These are phyloP conservation scores for Mycena floridula DNA, from an alignment of 768 basidiomycete species.

Conservation along the genomic window DNA sequence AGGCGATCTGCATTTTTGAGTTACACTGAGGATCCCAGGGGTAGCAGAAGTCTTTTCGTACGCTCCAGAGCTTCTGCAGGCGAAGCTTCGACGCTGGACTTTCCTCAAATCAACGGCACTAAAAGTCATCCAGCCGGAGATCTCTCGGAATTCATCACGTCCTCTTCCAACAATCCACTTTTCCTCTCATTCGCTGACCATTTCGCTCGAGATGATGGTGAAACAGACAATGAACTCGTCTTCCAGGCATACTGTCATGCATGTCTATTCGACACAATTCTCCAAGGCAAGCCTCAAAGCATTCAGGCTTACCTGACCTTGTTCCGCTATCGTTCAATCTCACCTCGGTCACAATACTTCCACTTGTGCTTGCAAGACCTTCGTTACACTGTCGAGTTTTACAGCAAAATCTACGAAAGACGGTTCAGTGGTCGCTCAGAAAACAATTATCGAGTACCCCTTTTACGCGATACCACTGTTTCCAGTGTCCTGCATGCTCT, in stretches of 20 bases:
- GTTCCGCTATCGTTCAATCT: conserved; percentile 61
- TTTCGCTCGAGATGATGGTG: conserved; percentile 57
- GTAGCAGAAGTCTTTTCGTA: conserved; percentile 86
- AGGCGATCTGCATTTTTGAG: conserved; percentile 88
- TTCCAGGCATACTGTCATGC: conserved; percentile 75
- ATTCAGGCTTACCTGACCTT: conserved; percentile 70
- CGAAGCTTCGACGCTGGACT: conserved; percentile 80
- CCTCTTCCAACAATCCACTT: conserved; percentile 76
- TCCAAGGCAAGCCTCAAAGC: conserved; percentile 84
- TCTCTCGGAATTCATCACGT: conserved; percentile 79
- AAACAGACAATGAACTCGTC: conserved; percentile 50
- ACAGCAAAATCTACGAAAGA: conserved; percentile 66
- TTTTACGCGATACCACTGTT: conserved; percentile 69
- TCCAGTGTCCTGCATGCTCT: conserved; percentile 59
- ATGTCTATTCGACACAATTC: conserved; percentile 75
- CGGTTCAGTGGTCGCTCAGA: conserved; percentile 69
- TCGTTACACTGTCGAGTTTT: conserved; percentile 71
- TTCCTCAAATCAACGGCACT: conserved; percentile 66
- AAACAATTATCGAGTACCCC: conserved; percentile 56
- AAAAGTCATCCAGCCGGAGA: conserved; percentile 67
- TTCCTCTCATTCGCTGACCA: conserved; percentile 81
- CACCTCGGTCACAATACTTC: conserved; percentile 52
- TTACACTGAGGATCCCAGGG: conserved; percentile 91
- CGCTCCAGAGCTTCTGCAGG: conserved; percentile 81
- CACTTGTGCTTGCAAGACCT: conserved; percentile 68